Conservation (phyloP, 2,329 filamentous ascomycete genomes). For the Diaporthe vaccinii region DNA sequence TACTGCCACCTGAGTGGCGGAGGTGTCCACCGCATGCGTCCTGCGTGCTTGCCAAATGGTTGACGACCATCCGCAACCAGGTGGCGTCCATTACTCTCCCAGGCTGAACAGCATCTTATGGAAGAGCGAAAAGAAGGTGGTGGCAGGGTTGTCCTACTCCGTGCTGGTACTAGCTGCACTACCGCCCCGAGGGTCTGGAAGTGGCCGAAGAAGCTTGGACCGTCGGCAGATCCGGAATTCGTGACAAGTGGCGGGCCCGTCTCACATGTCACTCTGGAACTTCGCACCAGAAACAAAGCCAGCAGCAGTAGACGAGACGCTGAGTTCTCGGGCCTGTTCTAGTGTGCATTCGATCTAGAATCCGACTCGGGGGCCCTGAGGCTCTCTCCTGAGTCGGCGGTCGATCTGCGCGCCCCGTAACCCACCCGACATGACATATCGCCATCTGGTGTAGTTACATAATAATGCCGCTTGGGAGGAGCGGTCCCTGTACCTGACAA, state of each 20-base stretch:
- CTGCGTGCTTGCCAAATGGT: background rate
- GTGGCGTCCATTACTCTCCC: background rate
- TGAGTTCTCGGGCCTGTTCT: background rate
- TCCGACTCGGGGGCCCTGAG: background rate
- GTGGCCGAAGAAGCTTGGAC: constrained; percentile 32
- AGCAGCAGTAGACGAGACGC: constrained; percentile 3
- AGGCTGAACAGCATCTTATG: background rate
- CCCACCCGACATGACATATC: constrained; percentile 28
- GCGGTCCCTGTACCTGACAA: constrained; percentile 23
- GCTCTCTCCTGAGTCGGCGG: background rate
- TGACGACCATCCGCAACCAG: background rate
- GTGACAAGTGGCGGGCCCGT: constrained; percentile 30
- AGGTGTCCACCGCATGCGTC: background rate
- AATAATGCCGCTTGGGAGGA: constrained; percentile 15
- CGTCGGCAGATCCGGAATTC: constrained; percentile 35
- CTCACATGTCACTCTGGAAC: constrained; percentile 39
- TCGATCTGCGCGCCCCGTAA: constrained; percentile 17
- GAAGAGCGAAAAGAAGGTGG: background rate
- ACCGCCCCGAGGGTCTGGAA: constrained; percentile 33
- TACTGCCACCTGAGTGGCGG: background rate
- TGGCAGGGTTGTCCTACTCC: background rate
- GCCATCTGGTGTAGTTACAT: constrained; percentile 3
- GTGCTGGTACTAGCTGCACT: background rate
- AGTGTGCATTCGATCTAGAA: background rate
- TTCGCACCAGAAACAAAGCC: constrained; percentile 9